Evolutionary conservation across 2,329 filamentous ascomycete species (phyloP).

Genomic region (Alternaria alternata): DNA sequence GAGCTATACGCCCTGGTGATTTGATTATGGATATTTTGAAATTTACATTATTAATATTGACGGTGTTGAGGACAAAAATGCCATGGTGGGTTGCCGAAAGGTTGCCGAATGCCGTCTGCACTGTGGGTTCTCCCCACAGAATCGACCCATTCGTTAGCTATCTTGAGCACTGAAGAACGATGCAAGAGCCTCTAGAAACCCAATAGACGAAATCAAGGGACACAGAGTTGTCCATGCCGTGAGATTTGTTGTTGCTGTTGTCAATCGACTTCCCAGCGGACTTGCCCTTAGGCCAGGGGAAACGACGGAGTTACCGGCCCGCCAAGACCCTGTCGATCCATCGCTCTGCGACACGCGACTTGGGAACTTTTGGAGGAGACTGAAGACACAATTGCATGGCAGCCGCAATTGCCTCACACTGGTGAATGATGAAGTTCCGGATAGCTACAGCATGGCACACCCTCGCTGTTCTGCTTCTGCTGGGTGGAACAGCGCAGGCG

Average conservation of each 20-base stretch:
- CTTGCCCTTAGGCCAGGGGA: not conserved
- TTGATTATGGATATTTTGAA: not conserved
- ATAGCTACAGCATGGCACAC: constrained; percentile 34
- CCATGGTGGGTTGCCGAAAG: no score
- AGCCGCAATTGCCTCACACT: not conserved
- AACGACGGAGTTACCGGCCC: constrained; percentile 4
- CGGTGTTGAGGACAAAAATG: no score
- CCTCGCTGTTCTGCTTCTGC: constrained; percentile 37
- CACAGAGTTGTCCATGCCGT: no score
- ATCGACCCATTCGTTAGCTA: no score
- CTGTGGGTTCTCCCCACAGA: no score
- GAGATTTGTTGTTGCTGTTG: no score
- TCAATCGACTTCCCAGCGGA: no score
- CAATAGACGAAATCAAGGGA: no score
- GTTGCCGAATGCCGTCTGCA: no score
- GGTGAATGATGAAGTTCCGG: constrained; percentile 38
- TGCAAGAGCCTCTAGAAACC: no score
- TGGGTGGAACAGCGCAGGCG: constrained; percentile 60
- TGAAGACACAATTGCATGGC: constrained; percentile 1
- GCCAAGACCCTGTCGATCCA: constrained; percentile 18
- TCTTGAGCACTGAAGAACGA: no score
- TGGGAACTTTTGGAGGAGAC: not conserved
- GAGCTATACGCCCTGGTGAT: constrained; percentile 39
- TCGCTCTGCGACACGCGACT: constrained; percentile 5
- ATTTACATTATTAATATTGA: not conserved